A percentile compares a stretch with the other conserved stretches of the same genome.
phyloP scores from a whole-genome alignment of 768 basidiomycete species.

The Lentinula aciculospora region DNA sequence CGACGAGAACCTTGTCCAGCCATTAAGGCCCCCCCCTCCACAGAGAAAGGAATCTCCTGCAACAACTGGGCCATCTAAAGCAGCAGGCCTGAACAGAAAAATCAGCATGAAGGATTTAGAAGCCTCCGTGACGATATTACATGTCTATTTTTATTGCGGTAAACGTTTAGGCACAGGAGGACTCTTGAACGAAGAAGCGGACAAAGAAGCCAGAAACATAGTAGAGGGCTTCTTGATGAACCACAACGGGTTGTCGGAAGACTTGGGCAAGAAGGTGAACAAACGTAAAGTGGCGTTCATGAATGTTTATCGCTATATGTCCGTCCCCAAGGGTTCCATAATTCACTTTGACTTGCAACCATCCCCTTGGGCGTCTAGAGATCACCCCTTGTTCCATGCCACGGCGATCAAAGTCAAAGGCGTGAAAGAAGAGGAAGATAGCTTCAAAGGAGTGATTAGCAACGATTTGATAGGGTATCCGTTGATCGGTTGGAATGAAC shows the following conservation, averaged over 20 bases:
- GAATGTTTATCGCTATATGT: neutral
- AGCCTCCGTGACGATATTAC: neutral
- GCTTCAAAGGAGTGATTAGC: neutral
- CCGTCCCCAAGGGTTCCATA: neutral
- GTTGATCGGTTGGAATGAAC: neutral
- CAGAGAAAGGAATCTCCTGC: too few relatives aligned
- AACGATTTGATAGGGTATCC: neutral
- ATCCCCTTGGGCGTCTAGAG: neutral
- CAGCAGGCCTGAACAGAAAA: neutral
- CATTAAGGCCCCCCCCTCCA: too few relatives aligned
- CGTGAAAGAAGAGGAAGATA: neutral
- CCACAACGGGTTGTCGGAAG: neutral
- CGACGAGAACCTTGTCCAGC: too few relatives aligned
- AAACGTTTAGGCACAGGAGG: neutral
- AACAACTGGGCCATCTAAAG: too few relatives aligned
- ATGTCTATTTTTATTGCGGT: neutral
- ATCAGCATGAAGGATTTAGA: neutral
- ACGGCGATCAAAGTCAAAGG: neutral
- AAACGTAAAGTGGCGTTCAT: neutral
- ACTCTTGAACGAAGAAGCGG: neutral
- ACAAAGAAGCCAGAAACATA: neutral
- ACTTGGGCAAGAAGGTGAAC: neutral
- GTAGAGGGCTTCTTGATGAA: neutral
- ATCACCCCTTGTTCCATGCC: neutral
- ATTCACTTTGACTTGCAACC: neutral